These are phyloP conservation scores for Saccharomycopsis sp. DNA, from an alignment of 805 yeast genomes.

Conservation along the genomic window DNA sequence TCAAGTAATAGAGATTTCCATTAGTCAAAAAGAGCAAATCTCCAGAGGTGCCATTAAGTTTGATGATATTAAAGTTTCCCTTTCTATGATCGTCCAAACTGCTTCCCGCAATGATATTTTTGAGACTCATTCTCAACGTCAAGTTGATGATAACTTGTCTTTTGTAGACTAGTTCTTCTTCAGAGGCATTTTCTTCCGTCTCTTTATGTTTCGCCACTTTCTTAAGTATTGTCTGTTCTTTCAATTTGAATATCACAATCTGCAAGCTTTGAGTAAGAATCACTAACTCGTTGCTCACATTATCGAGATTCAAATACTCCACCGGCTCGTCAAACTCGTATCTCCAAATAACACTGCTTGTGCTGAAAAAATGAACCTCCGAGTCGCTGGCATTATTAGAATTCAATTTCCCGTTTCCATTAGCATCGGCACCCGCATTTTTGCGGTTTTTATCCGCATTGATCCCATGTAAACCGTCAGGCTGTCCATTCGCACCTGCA, in stretches of 20 bases:
- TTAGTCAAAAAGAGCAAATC: constrained; percentile 24
- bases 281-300: constrained; percentile 22
- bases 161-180: not conserved
- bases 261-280: constrained; percentile 21
- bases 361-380: constrained; percentile 21
- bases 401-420: not conserved
- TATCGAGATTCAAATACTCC: constrained; percentile 21
- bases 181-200: not conserved
- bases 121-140: constrained; percentile 16
- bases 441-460: not conserved
- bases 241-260: constrained; percentile 24
- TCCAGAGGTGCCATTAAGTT: constrained; percentile 14
- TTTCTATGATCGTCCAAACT: constrained; percentile 18
- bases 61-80: constrained; percentile 20
- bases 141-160: constrained; percentile 20
- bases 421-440: not conserved
- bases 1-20: constrained; percentile 25
- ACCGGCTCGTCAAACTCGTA: constrained; percentile 25
- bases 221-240: constrained; percentile 17
- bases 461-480: not conserved
- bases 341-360: constrained; percentile 26
- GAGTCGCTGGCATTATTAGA: constrained; percentile 9
- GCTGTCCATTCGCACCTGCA: not conserved
- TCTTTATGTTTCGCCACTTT: constrained; percentile 9
- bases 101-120: constrained; percentile 17